phyloP scores from a whole-genome alignment of 1,139 yeast species.

The Kazachstania sp. region DNA sequence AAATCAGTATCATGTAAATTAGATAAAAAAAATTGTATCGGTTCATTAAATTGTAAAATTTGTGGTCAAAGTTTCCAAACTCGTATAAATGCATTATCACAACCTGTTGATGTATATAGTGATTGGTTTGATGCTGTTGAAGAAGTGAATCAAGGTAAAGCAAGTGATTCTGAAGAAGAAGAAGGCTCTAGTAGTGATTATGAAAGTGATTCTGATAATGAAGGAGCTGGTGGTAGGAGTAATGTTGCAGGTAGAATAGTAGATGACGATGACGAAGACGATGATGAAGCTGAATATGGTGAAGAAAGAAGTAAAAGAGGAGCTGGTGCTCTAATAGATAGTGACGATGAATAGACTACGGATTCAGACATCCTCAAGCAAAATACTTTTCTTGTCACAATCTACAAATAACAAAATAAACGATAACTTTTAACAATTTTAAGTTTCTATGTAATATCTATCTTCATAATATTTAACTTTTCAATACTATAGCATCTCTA shows the following conservation, averaged over 20 bases:
- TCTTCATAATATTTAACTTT: too few relatives aligned
- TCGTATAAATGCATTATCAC: slow-evolving; percentile 54
- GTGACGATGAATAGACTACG: slow-evolving; percentile 22
- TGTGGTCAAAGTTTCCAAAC: slow-evolving; percentile 95
- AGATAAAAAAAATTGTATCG: slow-evolving; percentile 81
- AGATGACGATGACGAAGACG: slow-evolving; percentile 28
- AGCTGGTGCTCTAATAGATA: slow-evolving; percentile 24
- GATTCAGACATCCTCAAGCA: not conserved
- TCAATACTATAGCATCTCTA: too few relatives aligned
- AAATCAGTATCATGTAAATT: slow-evolving; percentile 79
- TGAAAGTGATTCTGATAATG: slow-evolving; percentile 29
- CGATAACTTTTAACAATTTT: too few relatives aligned
- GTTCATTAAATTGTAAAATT: slow-evolving; percentile 79
- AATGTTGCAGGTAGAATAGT: slow-evolving; percentile 21
- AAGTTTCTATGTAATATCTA: too few relatives aligned
- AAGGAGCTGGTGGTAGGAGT: slow-evolving; percentile 26
- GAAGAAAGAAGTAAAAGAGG: slow-evolving; percentile 27
- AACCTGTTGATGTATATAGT: slow-evolving; percentile 87
- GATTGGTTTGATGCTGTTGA: slow-evolving; percentile 99
- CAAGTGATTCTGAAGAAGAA: slow-evolving; percentile 28
- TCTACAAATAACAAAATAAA: too few relatives aligned
- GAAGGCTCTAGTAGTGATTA: slow-evolving; percentile 27
- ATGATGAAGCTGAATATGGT: slow-evolving; percentile 26
- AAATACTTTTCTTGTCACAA: too few relatives aligned
- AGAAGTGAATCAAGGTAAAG: slow-evolving; percentile 72